phyloP scores from a whole-genome alignment of 345 rosid species.

The Euphorbia tirucalli region DNA sequence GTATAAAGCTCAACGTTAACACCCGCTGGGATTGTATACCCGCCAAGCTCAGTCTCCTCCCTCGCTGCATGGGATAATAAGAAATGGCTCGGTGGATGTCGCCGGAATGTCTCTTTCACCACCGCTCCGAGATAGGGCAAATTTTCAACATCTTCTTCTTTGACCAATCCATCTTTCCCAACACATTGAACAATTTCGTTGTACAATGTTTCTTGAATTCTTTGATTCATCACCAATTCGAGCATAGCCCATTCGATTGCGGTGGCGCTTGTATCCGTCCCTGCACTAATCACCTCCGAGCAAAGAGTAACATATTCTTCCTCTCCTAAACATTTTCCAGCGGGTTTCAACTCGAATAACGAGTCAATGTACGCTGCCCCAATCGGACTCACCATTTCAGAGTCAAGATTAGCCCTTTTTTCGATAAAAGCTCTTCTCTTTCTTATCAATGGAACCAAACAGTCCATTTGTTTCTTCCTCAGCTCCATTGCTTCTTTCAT shows the following conservation, averaged over 20 bases:
- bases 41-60: slow-evolving; percentile 69
- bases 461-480: slow-evolving; percentile 28
- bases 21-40: slow-evolving; percentile 63
- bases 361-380: slow-evolving; percentile 95
- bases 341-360: slow-evolving; percentile 47
- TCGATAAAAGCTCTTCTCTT: slow-evolving; percentile 24
- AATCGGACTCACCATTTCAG: slow-evolving; percentile 40
- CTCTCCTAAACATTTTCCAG: slow-evolving; percentile 50
- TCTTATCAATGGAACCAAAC: slow-evolving; percentile 28
- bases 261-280: slow-evolving; percentile 92
- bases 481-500: slow-evolving; percentile 24
- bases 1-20: slow-evolving; percentile 84
- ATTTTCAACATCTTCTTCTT: slow-evolving; percentile 70
- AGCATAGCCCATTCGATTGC: slow-evolving; percentile 82
- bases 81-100: slow-evolving; percentile 97
- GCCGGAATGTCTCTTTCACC: slow-evolving; percentile 80
- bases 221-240: slow-evolving; percentile 61
- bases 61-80: slow-evolving; percentile 70
- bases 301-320: slow-evolving; percentile 79
- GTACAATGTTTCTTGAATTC: slow-evolving; percentile 66
- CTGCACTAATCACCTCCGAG: slow-evolving; percentile 89
- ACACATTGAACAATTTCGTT: slow-evolving; percentile 52
- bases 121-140: slow-evolving; percentile 69
- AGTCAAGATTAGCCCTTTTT: not conserved
- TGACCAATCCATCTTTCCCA: slow-evolving; percentile 49